Conservation (phyloP, 1,284 basidiomycete species). For the Trametes polyzona region DNA sequence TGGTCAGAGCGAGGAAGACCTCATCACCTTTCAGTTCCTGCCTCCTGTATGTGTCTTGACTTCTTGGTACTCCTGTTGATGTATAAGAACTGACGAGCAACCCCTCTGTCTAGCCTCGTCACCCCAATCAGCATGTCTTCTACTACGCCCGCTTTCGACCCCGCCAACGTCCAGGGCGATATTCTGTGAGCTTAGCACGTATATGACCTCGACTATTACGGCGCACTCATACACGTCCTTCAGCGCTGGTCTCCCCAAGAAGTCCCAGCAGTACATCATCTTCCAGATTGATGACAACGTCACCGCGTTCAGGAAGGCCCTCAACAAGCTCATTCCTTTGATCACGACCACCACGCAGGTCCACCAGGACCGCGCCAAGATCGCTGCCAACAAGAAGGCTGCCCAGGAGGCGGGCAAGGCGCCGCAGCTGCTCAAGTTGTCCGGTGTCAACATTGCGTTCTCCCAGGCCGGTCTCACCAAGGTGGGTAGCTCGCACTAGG, state of each 20-base stretch:
- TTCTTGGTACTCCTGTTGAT: neutral
- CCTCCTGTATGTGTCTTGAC: neutral
- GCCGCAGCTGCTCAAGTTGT: constrained; percentile 20
- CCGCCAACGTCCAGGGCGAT: constrained; percentile 52
- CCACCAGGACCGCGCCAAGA: constrained; percentile 17
- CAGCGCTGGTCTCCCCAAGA: constrained; percentile 49
- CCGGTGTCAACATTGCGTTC: constrained; percentile 40
- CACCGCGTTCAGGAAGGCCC: constrained; percentile 29
- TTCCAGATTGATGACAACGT: constrained; percentile 42
- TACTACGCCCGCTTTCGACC: constrained; percentile 30
- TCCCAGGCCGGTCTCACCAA: constrained; percentile 36
- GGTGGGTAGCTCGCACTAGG: constrained; percentile 4
- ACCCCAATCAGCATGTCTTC: constrained; percentile 10
- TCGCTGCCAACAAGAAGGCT: constrained; percentile 26
- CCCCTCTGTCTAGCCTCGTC: neutral
- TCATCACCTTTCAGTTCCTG: neutral
- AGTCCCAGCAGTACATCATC: constrained; percentile 44
- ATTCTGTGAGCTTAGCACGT: constrained; percentile 44
- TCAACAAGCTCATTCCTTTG: constrained; percentile 35
- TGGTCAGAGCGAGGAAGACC: neutral
- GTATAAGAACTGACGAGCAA: neutral
- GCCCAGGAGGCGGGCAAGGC: constrained; percentile 16
- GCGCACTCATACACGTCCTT: neutral
- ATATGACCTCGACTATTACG: neutral
- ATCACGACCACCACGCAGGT: constrained; percentile 38